phyloP scores from a whole-genome alignment of 1,284 basidiomycete genomes.

The Anthracocystis panici-leucophaei region DNA sequence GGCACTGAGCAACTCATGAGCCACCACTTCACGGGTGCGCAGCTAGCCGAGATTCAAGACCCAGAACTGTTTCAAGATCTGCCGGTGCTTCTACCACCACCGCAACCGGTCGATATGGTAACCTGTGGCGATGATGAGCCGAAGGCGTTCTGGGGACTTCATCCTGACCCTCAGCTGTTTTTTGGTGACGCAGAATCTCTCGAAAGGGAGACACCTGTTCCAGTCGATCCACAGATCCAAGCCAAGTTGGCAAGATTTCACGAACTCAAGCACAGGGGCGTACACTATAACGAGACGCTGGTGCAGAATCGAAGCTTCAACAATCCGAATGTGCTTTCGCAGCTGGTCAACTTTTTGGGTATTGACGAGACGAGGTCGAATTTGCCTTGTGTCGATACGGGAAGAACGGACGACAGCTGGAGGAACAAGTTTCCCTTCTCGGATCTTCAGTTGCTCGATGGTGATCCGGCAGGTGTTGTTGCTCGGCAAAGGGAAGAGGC shows the following conservation, averaged over 20 bases:
- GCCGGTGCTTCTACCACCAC: conserved; percentile 20
- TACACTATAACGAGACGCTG: conserved; percentile 93
- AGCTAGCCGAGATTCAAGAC: conserved; percentile 20
- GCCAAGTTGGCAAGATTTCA: conserved; percentile 79
- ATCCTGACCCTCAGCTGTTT: background rate
- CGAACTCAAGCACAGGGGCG: conserved; percentile 76
- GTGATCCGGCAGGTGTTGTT: conserved; percentile 21
- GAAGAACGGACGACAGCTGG: conserved; percentile 5
- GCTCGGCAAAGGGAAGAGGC: background rate
- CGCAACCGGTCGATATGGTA: background rate
- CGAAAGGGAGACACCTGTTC: background rate
- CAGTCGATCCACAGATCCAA: conserved; percentile 16
- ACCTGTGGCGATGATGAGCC: background rate
- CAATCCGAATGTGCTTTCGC: conserved; percentile 92
- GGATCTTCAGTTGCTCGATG: conserved; percentile 13
- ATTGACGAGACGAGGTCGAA: conserved; percentile 78
- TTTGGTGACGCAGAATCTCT: background rate
- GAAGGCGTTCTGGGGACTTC: conserved; percentile 23
- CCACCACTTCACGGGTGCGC: background rate
- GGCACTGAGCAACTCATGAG: background rate
- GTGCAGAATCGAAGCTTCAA: conserved; percentile 89
- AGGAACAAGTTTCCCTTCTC: conserved; percentile 18
- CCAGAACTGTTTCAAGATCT: conserved; percentile 12
- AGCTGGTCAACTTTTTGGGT: conserved; percentile 89
- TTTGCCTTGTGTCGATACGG: conserved; percentile 22